Base-by-base conservation (phyloP, 768 basidiomycete genomes). In the Kwoniella heveanensis region DNA sequence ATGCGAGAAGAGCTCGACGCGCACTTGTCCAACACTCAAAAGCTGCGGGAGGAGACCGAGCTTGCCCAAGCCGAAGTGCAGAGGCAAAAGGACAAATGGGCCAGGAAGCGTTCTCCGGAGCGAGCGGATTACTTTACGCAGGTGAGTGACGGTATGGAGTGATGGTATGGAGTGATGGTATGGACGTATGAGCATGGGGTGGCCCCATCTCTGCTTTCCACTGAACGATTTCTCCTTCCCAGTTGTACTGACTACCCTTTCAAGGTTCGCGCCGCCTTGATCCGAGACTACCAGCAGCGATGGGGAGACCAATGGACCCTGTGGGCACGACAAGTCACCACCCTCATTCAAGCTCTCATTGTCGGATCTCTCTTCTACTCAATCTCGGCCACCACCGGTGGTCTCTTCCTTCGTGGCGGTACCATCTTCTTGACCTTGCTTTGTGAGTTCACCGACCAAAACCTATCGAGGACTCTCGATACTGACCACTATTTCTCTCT, bases 361-460 rank as follows among this genome's bases (percentile, higher is more conserved):
- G 83, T 88, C 54, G 88, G 89, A 26, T 86, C 85, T 0, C 84
- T 89, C 27, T 91, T 89, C 82, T 82, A 86, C 61, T 81, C 83
- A 9, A 79, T 86, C 32, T 82, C 85, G 0, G 81, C 85, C 17
- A 80, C 81, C 9, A 89, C 89, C 0, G 77, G 82, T 15, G 86
- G 85, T 12, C 88, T 85, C 73, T 90, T 89, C 82, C 86, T 88
- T n/a, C 85, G 90, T 21, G 89, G 89, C 44, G 87, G 90, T 80
- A 83, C 88, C 24, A 81, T 92, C 21, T 91, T 89, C 84, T 90
- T 90, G 85, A 88, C 74, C 32, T 85, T 80, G 26, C 73, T 82
- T 17, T 77, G 53, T 44, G 15, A 44, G 39, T 44, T n/a, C n/a
- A n/a, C n/a, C n/a, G n/a, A n/a, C n/a, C n/a, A 8, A 19, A 36